Evolutionary conservation across 805 yeast species (phyloP).

Genomic region (Myxozyma melibiosi): DNA sequence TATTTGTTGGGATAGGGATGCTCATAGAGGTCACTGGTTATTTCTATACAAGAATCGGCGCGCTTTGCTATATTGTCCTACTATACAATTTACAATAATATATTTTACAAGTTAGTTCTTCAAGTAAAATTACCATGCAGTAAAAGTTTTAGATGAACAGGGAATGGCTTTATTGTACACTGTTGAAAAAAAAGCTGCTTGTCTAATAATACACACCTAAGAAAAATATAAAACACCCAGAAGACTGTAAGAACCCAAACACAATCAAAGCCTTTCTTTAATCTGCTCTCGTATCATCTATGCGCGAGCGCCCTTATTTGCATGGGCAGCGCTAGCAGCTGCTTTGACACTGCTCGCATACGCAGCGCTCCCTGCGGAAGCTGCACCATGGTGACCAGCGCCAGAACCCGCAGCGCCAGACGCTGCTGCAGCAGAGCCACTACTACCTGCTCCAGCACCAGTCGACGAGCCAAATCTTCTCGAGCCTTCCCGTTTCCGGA

Average conservation of each 20-base stretch:
- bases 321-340: not conserved
- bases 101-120: too few relatives aligned
- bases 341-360: not conserved
- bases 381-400: not conserved
- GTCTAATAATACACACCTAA: too few relatives aligned
- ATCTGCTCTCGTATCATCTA: too few relatives aligned
- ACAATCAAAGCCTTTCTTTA: too few relatives aligned
- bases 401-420: slow-evolving; percentile 1
- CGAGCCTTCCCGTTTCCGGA: slow-evolving; percentile 75
- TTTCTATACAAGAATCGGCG: slow-evolving; percentile 20
- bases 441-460: not conserved
- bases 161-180: too few relatives aligned
- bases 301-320: not conserved
- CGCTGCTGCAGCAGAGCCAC: not conserved
- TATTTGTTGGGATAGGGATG: slow-evolving; percentile 23
- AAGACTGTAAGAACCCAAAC: too few relatives aligned
- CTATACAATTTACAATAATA: too few relatives aligned
- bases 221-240: too few relatives aligned
- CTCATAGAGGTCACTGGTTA: slow-evolving; percentile 25
- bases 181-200: too few relatives aligned
- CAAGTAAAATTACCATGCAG: too few relatives aligned
- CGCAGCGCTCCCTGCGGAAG: not conserved
- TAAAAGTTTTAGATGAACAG: too few relatives aligned
- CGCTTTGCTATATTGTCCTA: slow-evolving; percentile 12
- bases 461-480: slow-evolving; percentile 16